Base-by-base conservation (phyloP, 768 basidiomycete genomes). In the Cubamyces sp. region DNA sequence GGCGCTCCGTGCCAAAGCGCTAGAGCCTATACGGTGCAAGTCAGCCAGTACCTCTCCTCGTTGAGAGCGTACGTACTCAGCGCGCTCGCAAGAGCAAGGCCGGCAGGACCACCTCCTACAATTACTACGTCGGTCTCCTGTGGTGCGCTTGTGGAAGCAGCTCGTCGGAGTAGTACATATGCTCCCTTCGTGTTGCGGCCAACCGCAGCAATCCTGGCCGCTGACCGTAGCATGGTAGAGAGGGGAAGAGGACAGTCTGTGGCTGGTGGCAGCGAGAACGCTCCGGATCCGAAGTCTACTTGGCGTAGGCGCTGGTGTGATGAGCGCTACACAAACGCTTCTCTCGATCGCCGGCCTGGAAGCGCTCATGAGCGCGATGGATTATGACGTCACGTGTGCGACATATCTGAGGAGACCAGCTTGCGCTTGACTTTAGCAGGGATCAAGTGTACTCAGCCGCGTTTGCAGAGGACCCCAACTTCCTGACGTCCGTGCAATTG, bases 51-150 rank as follows among this genome's bases (percentile, higher is more conserved):
- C 8, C 23, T 12, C n/a, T 42, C 30, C 8, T 16, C 15, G 46
- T 19, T 18, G 26, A n/a, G 42, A 16, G 18, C 8, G 23, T 21
- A 74, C 84, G 62, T 71, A 96, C 96, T 84, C 7, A 99, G 80
- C 37, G 94, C 92, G 70, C 86, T 87, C 3, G 94, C 95, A 39
- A 99, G 77, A 14, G 95, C 91, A 42, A 99, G 81, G 3, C 97
- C 97, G 4, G 85, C 92, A 25, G 94, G 95, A 1, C 96, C 96
- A 26, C 93, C 97, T 18, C 97, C 96, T 25, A 98, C 92, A 68
- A 98, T 91, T 21, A 96, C 92, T 37, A 98, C 82, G 73, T 98
- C 97, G 66, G 83, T 87, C 40, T 91, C 83, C 61, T 84, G 54
- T 8, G 47, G 47, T 77, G 26, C 73, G 56, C 9, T 60, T 51